Evolutionary conservation across 257 asterid species (phyloP), one percentile per base, ranked within the genome.

Genomic region (Capsicum pubescens): DNA sequence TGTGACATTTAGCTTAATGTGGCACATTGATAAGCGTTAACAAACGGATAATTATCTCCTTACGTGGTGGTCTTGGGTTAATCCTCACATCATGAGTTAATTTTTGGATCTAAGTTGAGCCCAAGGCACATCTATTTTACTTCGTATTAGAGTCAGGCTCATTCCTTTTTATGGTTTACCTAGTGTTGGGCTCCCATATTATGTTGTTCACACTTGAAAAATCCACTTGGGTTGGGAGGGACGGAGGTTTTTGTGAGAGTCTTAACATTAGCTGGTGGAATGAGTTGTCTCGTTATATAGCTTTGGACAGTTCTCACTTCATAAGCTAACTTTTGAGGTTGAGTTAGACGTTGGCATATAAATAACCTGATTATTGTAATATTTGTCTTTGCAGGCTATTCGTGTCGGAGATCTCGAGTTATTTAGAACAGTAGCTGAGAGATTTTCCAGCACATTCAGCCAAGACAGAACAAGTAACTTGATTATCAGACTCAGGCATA

Each of bases 341-440:
- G 74, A 67, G 17, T 26, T 21, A 61, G 69, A 21, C 10, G 16
- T 10, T 26, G 26, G 26, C 32, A 15, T 9, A 21, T 44, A 44
- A 16, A 42, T 0, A 42, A 70, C 79, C 6, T 3, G 19, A 13
- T 13, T 63, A n/a, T 80, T 84, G 26, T 6, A 68, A 11, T 42
- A 7, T 84, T 56, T 61, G 80, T 81, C 54, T 80, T 86, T 82
- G 72, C 90, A 94, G 98, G 97, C 98, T 54, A 93, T 94, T 83
- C 91, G 97, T 17, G 87, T 91, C 12, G 98, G 98, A 84, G 95
- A 93, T 80, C 72, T 94, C 84, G 97, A 91, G 88, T 88, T 93
- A 72, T 91, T 94, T 83, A 93, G 87, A 90, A 61, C 88, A 1
- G 91, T 91, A 5, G 94, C 94, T 16, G 97, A 91, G 83, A 91